These are phyloP conservation scores for Akanthomyces lecanii DNA, from an alignment of 2,329 filamentous ascomycete genomes.

Conservation along the genomic window DNA sequence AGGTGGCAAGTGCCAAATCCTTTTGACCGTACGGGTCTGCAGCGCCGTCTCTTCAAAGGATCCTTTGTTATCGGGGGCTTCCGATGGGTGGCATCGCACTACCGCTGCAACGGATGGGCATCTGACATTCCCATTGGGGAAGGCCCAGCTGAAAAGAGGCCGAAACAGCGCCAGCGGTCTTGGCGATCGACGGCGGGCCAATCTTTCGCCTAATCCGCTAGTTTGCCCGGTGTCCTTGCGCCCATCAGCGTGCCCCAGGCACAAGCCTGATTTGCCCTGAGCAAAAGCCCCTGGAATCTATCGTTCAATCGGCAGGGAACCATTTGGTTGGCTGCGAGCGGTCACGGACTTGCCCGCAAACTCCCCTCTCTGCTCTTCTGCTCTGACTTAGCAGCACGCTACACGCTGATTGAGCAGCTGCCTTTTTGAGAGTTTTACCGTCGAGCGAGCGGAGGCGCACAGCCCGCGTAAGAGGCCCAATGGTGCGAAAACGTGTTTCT, in stretches of 20 bases:
- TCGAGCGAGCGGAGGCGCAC: neutral
- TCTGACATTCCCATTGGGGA: constrained; percentile 5
- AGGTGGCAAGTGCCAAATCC: neutral
- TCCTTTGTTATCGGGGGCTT: neutral
- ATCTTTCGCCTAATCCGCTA: neutral
- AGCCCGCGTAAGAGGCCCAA: neutral
- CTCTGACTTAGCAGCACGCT: no score
- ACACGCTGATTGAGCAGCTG: neutral
- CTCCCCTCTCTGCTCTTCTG: no score
- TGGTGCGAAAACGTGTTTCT: constrained; percentile 9
- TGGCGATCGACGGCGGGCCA: constrained; percentile 11
- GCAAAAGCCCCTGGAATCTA: neutral
- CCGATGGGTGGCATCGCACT: neutral
- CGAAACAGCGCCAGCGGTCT: constrained; percentile 6
- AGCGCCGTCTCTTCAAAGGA: neutral
- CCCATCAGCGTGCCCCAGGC: no score
- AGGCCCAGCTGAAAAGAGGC: neutral
- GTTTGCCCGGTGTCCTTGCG: no score
- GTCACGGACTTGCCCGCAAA: no score
- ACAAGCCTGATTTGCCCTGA: neutral
- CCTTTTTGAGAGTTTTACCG: neutral
- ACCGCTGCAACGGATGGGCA: neutral
- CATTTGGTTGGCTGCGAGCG: no score
- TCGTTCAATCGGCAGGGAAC: no score
- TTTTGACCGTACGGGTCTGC: neutral